Evolutionary conservation across 768 basidiomycete genomes (phyloP).

Genomic region (Suillus subalutaceus): DNA sequence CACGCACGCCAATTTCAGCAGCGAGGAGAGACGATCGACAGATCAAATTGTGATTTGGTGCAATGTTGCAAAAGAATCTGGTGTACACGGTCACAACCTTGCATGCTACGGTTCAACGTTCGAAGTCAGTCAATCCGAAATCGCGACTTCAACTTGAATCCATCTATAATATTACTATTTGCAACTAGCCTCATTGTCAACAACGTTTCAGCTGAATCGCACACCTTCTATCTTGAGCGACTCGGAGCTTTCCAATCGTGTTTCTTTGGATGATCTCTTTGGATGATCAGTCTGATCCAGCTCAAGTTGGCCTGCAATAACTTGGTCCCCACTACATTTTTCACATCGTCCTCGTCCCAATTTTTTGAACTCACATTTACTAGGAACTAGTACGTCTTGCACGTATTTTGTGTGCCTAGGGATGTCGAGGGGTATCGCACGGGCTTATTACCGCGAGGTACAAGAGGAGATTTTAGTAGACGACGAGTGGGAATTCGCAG

Average conservation of each 20-base stretch:
- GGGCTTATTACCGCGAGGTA: conserved; percentile 3
- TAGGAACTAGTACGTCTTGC: not conserved
- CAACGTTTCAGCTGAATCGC: not conserved
- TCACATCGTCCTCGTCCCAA: not conserved
- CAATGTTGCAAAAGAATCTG: not conserved
- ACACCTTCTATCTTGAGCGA: conserved; percentile 3
- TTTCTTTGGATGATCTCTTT: conserved; percentile 1
- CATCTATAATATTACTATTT: not conserved
- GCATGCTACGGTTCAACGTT: not conserved
- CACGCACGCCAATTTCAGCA: not conserved
- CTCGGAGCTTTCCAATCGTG: conserved; percentile 3
- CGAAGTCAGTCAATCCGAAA: not conserved
- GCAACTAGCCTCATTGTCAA: conserved; percentile 1
- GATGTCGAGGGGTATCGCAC: not conserved
- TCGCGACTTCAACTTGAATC: not conserved
- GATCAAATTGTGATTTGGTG: not conserved
- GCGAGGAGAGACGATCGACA: not conserved
- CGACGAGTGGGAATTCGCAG: not conserved
- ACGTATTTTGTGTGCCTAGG: not conserved
- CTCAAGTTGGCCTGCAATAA: not conserved
- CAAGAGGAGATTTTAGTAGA: not conserved
- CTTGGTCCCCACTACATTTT: not conserved
- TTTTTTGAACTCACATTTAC: not conserved
- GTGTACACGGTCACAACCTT: not conserved
- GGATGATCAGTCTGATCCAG: conserved; percentile 1